phyloP scores from a whole-genome alignment of 164 flowering plant species.

The Macadamia tetraphylla region DNA sequence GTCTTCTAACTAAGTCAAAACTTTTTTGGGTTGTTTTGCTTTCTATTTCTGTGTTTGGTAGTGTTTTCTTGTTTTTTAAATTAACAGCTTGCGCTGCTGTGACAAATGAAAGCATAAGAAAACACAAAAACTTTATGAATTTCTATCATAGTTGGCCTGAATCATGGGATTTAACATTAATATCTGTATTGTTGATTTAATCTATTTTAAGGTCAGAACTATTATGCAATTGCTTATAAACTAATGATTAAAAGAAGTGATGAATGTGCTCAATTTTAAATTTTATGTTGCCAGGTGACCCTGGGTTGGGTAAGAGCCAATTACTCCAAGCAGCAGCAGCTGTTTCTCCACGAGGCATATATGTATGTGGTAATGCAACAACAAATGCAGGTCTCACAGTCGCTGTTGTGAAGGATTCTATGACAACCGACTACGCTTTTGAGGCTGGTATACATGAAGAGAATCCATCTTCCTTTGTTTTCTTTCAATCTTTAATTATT shows the following conservation, averaged over 20 bases:
- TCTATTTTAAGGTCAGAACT: background rate
- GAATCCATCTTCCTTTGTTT: background rate
- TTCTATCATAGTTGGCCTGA: too few species aligned
- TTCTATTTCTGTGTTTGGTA: background rate
- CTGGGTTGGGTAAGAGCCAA: slow-evolving; percentile 99
- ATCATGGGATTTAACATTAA: too few species aligned
- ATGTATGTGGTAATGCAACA: slow-evolving; percentile 98
- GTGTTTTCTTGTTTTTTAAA: background rate
- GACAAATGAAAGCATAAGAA: too few species aligned
- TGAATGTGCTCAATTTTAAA: slow-evolving; percentile 9
- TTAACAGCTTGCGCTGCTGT: background rate
- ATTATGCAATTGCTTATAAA: background rate
- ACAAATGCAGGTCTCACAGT: slow-evolving; percentile 99
- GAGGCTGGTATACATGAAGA: slow-evolving; percentile 70
- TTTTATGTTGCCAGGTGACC: slow-evolving; percentile 68
- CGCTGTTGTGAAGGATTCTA: slow-evolving; percentile 90
- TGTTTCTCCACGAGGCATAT: slow-evolving; percentile 93
- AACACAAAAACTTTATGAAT: too few species aligned
- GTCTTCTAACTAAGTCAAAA: background rate
- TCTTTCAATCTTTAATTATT: background rate
- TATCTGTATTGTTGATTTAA: background rate
- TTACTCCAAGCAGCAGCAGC: slow-evolving; percentile 97
- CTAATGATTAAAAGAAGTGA: background rate
- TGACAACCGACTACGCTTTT: slow-evolving; percentile 94
- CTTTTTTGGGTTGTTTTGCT: background rate